phyloP scores from a whole-genome alignment of 2,329 filamentous ascomycete genomes.

The Cladophialophora immunda region DNA sequence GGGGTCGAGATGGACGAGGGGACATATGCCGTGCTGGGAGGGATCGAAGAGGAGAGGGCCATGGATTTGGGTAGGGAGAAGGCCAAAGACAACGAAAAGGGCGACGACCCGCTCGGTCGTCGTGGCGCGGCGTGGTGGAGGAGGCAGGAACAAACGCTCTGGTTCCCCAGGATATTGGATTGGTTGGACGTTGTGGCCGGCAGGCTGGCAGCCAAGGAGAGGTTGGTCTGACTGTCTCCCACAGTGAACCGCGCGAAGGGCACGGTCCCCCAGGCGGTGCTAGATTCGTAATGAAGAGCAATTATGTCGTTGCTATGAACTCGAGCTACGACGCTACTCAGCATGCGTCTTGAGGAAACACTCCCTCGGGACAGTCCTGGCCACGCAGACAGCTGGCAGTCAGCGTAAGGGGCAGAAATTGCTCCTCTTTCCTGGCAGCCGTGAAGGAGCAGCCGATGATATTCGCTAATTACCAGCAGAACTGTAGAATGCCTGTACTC shows the following conservation, averaged over 20 bases:
- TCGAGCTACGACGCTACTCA: too few species aligned
- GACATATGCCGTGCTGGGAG: slow-evolving; percentile 42
- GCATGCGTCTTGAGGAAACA: too few species aligned
- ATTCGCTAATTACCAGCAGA: background rate
- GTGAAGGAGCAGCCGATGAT: background rate
- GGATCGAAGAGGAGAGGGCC: slow-evolving; percentile 32
- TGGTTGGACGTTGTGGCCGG: slow-evolving; percentile 30
- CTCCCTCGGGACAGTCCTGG: too few species aligned
- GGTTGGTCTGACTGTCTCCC: background rate
- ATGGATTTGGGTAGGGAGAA: slow-evolving; percentile 19
- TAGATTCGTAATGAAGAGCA: too few species aligned
- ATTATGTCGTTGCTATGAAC: too few species aligned
- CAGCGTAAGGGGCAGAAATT: background rate
- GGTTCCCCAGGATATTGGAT: slow-evolving; percentile 33
- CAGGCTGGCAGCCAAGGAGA: slow-evolving; percentile 16
- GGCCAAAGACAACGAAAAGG: background rate
- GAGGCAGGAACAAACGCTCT: slow-evolving; percentile 34
- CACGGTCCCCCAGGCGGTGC: too few species aligned
- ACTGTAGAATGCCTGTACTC: background rate
- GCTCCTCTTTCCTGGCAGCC: background rate
- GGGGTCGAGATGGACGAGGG: slow-evolving; percentile 50
- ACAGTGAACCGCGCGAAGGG: too few species aligned
- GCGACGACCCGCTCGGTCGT: background rate
- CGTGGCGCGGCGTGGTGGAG: slow-evolving; percentile 34
- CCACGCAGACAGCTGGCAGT: background rate